Evolutionary conservation across 2,329 filamentous ascomycete genomes (phyloP).

Genomic region (Pyrenochaeta sp.): DNA sequence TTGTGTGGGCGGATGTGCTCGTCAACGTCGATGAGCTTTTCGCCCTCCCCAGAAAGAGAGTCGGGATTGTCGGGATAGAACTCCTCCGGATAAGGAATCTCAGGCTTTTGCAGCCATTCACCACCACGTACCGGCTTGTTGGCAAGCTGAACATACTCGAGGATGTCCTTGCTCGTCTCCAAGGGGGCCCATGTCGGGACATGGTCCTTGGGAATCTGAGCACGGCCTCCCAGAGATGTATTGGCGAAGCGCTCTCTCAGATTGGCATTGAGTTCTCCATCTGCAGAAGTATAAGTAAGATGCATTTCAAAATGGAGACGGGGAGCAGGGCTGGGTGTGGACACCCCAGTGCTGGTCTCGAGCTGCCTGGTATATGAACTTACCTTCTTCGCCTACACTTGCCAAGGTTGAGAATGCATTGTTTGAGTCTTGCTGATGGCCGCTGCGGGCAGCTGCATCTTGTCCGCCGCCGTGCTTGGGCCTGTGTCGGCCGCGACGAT

Average conservation of each 20-base stretch:
- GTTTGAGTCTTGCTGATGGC: not conserved
- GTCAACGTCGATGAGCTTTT: constrained; percentile 26
- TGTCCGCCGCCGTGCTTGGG: too few relatives aligned
- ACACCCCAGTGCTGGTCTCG: not conserved
- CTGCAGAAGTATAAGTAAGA: constrained; percentile 14
- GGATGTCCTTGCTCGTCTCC: constrained; percentile 33
- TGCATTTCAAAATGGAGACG: not conserved
- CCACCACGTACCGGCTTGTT: constrained; percentile 27
- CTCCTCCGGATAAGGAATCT: constrained; percentile 64
- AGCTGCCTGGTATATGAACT: constrained; percentile 4
- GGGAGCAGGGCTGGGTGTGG: not conserved
- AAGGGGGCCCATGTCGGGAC: constrained; percentile 18
- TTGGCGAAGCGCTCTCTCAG: constrained; percentile 21
- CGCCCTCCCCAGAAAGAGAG: constrained; percentile 4
- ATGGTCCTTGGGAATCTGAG: constrained; percentile 14
- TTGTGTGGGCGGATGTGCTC: constrained; percentile 37
- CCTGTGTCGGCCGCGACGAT: too few relatives aligned
- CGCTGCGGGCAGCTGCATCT: constrained; percentile 2
- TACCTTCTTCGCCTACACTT: constrained; percentile 5
- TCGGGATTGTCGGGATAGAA: constrained; percentile 46
- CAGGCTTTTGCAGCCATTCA: constrained; percentile 51
- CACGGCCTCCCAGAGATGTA: not conserved
- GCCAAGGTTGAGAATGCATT: constrained; percentile 19
- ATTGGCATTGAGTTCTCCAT: constrained; percentile 24
- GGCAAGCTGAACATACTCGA: constrained; percentile 30